Percentiles rank a stretch among this genome's conserved stretches.
Evolutionary conservation across 2,329 filamentous ascomycete genomes (phyloP).

Genomic region (Ophiostoma triangulosporum): DNA sequence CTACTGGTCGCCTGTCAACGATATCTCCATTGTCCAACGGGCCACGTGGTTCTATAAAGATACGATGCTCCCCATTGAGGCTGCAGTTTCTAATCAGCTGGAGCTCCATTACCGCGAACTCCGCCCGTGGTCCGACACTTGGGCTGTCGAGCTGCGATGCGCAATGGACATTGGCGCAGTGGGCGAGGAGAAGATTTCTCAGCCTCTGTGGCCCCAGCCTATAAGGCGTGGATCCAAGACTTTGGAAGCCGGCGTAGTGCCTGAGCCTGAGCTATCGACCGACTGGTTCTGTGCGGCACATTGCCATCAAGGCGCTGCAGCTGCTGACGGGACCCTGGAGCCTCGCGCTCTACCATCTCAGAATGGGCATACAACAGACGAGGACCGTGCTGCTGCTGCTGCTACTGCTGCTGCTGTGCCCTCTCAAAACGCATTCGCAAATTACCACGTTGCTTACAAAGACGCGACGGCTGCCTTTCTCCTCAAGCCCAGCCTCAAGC

Average conservation of each 20-base stretch:
- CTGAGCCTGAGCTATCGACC: constrained; percentile 32
- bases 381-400: constrained; percentile 21
- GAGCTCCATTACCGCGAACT: constrained; percentile 84
- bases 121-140: constrained; percentile 80
- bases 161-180: constrained; percentile 79
- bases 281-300: constrained; percentile 46
- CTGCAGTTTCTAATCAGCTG: constrained; percentile 76
- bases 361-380: no score
- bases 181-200: constrained; percentile 82
- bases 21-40: constrained; percentile 67
- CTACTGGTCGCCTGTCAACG: constrained; percentile 92
- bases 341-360: constrained; percentile 6
- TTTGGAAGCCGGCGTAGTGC: constrained; percentile 17
- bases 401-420: constrained; percentile 26
- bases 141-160: constrained; percentile 80
- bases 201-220: constrained; percentile 65
- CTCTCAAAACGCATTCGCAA: constrained; percentile 42
- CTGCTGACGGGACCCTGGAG: constrained; percentile 37
- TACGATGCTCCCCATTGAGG: constrained; percentile 80
- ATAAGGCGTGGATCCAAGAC: constrained; percentile 22
- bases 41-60: constrained; percentile 97
- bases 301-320: constrained; percentile 46
- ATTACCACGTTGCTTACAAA: constrained; percentile 77
- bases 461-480: constrained; percentile 67
- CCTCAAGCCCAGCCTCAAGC: constrained; percentile 70